Conservation (phyloP, 768 basidiomycete species). For the Boletus sp. region DNA sequence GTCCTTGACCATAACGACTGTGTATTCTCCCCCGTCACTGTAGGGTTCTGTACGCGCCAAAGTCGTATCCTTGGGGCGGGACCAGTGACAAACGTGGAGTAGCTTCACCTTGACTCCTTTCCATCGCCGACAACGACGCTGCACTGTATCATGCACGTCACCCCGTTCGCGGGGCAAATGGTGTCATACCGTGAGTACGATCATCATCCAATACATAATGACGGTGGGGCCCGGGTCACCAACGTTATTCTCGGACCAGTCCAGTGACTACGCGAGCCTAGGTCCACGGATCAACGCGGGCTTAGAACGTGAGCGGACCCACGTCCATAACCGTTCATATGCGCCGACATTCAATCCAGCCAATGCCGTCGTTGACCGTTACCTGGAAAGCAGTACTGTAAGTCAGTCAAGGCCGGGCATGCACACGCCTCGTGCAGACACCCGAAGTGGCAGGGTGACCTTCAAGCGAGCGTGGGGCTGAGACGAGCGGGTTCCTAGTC, state of each 20-base stretch:
- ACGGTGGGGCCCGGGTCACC: not conserved
- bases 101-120: not conserved
- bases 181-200: not conserved
- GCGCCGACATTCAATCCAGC: not conserved
- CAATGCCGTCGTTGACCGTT: not conserved
- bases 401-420: not conserved
- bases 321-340: no score
- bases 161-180: not conserved
- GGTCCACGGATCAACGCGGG: not conserved
- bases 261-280: not conserved
- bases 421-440: not conserved
- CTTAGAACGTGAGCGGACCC: no score
- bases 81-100: not conserved
- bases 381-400: not conserved
- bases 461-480: not conserved
- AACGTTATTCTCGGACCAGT: not conserved
- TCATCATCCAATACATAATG: not conserved
- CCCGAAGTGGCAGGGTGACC: not conserved
- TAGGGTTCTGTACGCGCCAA: not conserved
- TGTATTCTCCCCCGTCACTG: not conserved
- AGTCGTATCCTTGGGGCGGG: not conserved
- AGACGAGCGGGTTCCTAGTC: not conserved
- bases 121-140: not conserved
- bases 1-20: not conserved
- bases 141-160: not conserved